A percentile compares a stretch with the other conserved stretches of the same genome.
These are phyloP conservation scores for Parathielavia hyrcaniae DNA, from an alignment of 495 filamentous ascomycete genomes.

Conservation along the genomic window DNA sequence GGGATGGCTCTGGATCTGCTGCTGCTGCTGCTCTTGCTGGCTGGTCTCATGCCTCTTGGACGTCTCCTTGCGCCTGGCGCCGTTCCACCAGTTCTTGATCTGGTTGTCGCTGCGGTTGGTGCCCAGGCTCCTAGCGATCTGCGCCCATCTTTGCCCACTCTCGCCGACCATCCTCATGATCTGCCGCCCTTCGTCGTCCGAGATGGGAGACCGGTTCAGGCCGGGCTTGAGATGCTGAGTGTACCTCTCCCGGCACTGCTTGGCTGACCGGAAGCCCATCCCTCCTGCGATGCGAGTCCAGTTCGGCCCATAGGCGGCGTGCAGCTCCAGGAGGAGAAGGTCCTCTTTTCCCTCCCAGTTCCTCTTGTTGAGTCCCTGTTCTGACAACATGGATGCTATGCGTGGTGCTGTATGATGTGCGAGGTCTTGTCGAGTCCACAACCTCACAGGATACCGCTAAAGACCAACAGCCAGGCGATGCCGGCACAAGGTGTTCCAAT, in stretches of 20 bases:
- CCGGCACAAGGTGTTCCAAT: not conserved
- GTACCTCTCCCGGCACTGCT: conserved; percentile 93
- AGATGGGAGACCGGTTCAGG: conserved; percentile 88
- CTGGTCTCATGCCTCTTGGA: conserved; percentile 20
- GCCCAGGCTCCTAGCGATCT: conserved; percentile 74
- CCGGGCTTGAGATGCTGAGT: conserved; percentile 92
- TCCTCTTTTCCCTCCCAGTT: conserved; percentile 16
- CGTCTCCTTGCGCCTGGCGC: conserved; percentile 63
- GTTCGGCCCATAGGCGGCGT: conserved; percentile 45
- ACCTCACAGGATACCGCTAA: not conserved
- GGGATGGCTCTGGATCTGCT: not conserved
- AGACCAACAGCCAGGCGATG: no score
- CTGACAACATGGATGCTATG: conserved; percentile 9
- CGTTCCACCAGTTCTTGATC: conserved; percentile 99
- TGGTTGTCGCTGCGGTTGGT: conserved; percentile 92
- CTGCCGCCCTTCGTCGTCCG: conserved; percentile 72
- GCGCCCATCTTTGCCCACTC: conserved; percentile 89
- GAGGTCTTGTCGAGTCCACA: not conserved
- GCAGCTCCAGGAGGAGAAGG: conserved; percentile 9
- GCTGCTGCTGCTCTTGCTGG: not conserved
- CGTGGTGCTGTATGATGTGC: not conserved
- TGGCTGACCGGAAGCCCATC: conserved; percentile 74
- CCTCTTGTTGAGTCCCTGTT: conserved; percentile 13
- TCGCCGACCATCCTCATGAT: conserved; percentile 78
- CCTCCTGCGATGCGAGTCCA: conserved; percentile 84